Evolutionary conservation across 2,329 filamentous ascomycete genomes (phyloP).

Genomic region (Stachybotrys echinatus): DNA sequence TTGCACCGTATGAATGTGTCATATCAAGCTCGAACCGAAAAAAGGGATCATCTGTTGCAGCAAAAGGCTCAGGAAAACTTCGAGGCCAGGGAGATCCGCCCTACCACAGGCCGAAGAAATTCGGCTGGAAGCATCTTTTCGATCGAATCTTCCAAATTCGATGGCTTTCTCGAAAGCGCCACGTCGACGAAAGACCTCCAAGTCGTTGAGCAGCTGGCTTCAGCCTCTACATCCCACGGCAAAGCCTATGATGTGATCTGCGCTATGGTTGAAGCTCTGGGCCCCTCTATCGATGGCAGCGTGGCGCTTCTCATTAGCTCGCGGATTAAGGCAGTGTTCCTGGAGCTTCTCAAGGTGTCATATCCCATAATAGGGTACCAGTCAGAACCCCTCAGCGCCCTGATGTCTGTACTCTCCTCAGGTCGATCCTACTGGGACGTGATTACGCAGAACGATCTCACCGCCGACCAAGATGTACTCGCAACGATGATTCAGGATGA

Average conservation of each 20-base stretch:
- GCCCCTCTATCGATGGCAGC: constrained; percentile 37
- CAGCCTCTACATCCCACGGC: constrained; percentile 41
- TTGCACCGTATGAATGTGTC: constrained; percentile 63
- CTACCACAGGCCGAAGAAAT: constrained; percentile 43
- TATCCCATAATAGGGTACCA: constrained; percentile 67
- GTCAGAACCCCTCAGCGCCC: constrained; percentile 61
- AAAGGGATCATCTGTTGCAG: constrained; percentile 51
- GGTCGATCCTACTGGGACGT: constrained; percentile 50
- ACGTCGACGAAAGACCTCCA: constrained; percentile 46
- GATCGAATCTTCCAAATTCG: constrained; percentile 55
- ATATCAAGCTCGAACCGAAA: constrained; percentile 57
- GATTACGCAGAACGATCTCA: constrained; percentile 28
- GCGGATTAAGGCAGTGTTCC: constrained; percentile 57
- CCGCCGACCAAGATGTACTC: constrained; percentile 25
- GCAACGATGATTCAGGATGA: constrained; percentile 29
- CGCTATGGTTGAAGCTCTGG: constrained; percentile 42
- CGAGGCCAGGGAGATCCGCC: constrained; percentile 38
- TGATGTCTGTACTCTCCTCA: constrained; percentile 59
- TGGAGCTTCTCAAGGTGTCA: constrained; percentile 66
- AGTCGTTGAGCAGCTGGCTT: constrained; percentile 44
- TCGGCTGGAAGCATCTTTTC: constrained; percentile 59
- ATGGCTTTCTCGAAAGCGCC: constrained; percentile 48
- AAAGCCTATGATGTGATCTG: constrained; percentile 49
- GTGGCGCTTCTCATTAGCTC: constrained; percentile 54
- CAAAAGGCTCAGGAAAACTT: constrained; percentile 55